Conservation (phyloP, 768 basidiomycete genomes). For the Termitomyces sp. region DNA sequence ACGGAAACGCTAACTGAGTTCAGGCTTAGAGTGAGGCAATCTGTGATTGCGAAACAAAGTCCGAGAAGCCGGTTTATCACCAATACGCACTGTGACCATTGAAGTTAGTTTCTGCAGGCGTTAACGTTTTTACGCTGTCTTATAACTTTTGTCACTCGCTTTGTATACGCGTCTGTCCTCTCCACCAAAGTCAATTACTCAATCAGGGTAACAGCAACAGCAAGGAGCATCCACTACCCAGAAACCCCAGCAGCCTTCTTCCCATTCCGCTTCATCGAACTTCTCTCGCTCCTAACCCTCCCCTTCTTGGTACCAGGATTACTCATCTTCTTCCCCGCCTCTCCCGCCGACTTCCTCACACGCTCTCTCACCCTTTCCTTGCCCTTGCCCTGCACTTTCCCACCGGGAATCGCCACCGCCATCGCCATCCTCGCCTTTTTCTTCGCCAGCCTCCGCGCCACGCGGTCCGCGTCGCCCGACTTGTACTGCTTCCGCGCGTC, state of each 20-base stretch:
- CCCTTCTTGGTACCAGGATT: constrained; percentile 35
- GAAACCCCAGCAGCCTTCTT: constrained; percentile 41
- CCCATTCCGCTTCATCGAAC: constrained; percentile 45
- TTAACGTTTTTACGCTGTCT: too few species aligned
- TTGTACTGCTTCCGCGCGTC: constrained; percentile 85
- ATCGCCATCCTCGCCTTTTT: constrained; percentile 70
- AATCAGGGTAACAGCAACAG: too few species aligned
- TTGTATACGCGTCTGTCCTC: too few species aligned
- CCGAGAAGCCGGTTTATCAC: too few species aligned
- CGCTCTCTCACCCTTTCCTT: constrained; percentile 46
- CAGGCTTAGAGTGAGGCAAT: too few species aligned
- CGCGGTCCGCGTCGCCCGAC: constrained; percentile 70
- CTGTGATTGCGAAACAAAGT: too few species aligned
- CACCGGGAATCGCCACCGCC: constrained; percentile 27
- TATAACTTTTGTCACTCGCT: too few species aligned
- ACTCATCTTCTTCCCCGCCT: constrained; percentile 27
- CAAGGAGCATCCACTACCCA: not conserved
- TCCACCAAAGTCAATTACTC: too few species aligned
- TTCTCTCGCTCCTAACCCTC: constrained; percentile 51
- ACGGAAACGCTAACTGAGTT: too few species aligned
- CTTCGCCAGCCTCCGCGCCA: constrained; percentile 84
- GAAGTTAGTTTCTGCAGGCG: too few species aligned
- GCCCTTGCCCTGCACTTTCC: constrained; percentile 30
- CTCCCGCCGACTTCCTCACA: constrained; percentile 32
- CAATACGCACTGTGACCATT: too few species aligned